Evolutionary conservation across 768 basidiomycete genomes (phyloP).

Genomic region (Fomitopsis serialis): DNA sequence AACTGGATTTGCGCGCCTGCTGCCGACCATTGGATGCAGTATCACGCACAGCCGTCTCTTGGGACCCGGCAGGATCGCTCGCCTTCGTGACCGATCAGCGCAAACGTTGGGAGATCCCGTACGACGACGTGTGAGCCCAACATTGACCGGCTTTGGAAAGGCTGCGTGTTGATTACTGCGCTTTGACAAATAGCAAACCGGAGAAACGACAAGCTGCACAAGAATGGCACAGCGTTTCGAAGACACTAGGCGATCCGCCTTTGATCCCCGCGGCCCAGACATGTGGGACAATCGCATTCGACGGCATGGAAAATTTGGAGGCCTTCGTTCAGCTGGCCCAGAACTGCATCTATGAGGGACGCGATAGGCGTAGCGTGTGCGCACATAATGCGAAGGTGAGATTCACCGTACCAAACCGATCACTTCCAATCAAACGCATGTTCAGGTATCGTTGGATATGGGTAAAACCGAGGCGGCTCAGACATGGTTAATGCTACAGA

Average conservation of each 20-base stretch:
- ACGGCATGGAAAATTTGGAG: conserved; percentile 34
- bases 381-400: conserved; percentile 53
- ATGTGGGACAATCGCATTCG: conserved; percentile 45
- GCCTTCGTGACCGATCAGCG: conserved; percentile 60
- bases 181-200: conserved; percentile 26
- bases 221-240: conserved; percentile 34
- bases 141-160: neutral
- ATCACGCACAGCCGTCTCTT: conserved; percentile 56
- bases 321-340: conserved; percentile 58
- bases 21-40: conserved; percentile 64
- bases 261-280: conserved; percentile 49
- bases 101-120: conserved; percentile 60
- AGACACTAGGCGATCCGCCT: conserved; percentile 54
- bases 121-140: conserved; percentile 71
- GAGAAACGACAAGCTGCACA: conserved; percentile 18
- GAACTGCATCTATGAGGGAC: conserved; percentile 51
- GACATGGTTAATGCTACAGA: conserved; percentile 60
- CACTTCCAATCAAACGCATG: neutral
- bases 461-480: conserved; percentile 55
- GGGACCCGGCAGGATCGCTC: conserved; percentile 61
- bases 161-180: neutral
- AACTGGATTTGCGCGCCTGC: conserved; percentile 66
- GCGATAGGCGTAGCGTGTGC: conserved; percentile 45
- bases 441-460: conserved; percentile 44
- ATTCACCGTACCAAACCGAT: neutral